phyloP scores from a whole-genome alignment of 78 protist species.

The Pigoraptor vietnamica region DNA sequence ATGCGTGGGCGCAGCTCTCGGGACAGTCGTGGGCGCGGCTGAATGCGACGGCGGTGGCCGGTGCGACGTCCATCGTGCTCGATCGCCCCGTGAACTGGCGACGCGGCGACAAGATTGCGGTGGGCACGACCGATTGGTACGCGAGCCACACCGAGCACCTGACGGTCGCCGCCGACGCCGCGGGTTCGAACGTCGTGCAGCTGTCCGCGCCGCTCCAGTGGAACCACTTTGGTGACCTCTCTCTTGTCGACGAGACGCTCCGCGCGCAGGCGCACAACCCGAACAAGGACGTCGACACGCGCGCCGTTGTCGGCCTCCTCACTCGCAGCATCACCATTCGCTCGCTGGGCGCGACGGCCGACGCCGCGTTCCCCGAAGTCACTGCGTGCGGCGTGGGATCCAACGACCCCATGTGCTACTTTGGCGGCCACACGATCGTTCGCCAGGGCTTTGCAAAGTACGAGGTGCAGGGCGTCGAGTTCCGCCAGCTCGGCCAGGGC shows the following conservation, averaged over 20 bases:
- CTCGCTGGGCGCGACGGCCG: not conserved
- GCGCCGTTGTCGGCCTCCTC: not conserved
- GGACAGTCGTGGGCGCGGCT: not conserved
- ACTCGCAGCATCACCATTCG: not conserved
- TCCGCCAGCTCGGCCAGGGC: not conserved
- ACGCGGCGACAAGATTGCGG: not conserved
- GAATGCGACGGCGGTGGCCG: not conserved
- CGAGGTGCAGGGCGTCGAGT: not conserved
- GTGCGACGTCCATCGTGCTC: not conserved
- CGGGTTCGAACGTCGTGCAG: not conserved
- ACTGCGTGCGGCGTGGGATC: not conserved
- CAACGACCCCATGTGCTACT: not conserved
- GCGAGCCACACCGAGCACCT: not conserved
- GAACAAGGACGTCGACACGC: not conserved
- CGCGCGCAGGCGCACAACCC: not conserved
- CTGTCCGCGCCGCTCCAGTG: not conserved
- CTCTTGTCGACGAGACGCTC: not conserved
- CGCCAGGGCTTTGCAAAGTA: not conserved
- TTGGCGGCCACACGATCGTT: not conserved
- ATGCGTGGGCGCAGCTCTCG: not conserved
- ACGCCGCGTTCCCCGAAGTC: not conserved
- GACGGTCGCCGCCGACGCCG: not conserved
- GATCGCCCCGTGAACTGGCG: not conserved
- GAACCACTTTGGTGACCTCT: not conserved
- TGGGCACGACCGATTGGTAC: not conserved